phyloP scores from a whole-genome alignment of 2,329 filamentous ascomycete genomes.

The Ascochyta lentis region DNA sequence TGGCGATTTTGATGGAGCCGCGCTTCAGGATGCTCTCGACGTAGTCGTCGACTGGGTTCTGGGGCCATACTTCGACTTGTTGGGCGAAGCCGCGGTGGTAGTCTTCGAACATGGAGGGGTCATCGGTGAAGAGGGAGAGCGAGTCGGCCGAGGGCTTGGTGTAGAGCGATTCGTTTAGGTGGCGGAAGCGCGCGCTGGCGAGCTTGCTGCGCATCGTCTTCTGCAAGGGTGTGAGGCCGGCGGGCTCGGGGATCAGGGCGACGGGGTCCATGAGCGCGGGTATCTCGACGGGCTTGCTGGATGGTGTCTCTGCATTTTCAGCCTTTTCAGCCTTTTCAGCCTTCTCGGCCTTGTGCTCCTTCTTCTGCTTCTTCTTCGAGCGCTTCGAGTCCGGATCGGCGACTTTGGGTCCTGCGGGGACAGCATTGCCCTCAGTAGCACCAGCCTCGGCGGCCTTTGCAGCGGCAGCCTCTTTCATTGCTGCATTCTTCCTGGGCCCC shows the following conservation, averaged over 20 bases:
- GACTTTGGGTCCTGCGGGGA: constrained; percentile 9
- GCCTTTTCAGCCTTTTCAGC: neutral
- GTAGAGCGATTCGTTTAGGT: constrained; percentile 96
- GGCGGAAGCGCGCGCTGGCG: constrained; percentile 91
- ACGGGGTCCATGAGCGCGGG: constrained; percentile 42
- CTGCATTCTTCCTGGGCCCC: constrained; percentile 30
- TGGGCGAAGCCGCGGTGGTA: constrained; percentile 97
- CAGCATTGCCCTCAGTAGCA: constrained; percentile 24
- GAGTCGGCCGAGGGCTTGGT: constrained; percentile 86
- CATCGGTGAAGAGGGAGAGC: constrained; percentile 80
- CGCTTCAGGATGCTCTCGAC: constrained; percentile 73
- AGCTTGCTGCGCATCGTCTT: constrained; percentile 94
- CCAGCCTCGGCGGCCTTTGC: constrained; percentile 25
- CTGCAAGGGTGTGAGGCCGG: constrained; percentile 88
- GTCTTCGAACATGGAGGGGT: constrained; percentile 92
- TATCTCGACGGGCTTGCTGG: constrained; percentile 21
- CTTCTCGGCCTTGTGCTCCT: constrained; percentile 37
- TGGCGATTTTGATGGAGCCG: constrained; percentile 59
- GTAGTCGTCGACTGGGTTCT: constrained; percentile 93
- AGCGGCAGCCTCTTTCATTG: constrained; percentile 31
- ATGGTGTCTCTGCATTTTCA: neutral
- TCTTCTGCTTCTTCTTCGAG: constrained; percentile 47
- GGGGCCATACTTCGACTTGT: constrained; percentile 94
- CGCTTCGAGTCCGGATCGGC: constrained; percentile 35
- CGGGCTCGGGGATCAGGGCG: constrained; percentile 45